Evolutionary conservation across 345 rosid genomes (phyloP), one percentile per base, ranked within the genome.

Genomic region (Gossypium ekmanianum): DNA sequence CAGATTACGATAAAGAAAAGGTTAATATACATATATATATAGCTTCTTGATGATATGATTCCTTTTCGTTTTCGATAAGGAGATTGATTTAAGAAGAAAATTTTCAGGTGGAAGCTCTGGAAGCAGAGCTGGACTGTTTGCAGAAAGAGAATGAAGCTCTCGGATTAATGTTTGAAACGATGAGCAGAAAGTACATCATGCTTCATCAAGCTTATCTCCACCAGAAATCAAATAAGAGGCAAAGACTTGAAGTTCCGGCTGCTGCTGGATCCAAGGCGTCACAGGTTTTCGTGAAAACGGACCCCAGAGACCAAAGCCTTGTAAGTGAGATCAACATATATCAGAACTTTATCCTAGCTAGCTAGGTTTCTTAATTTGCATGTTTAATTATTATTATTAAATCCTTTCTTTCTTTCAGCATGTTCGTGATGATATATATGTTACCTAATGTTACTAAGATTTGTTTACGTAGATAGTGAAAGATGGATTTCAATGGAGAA

Each of bases 401-500:
- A 5, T 34, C 41, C 41, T 5, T 4, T 34, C 41, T 34, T 34
- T 4, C 7, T 26, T 27, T 43, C 5, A 3, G 43, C 27, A 1
- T 17, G 17, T 17, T 70, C 5, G 56, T 59, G 54, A 18, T 10
- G 10, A 8, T 45, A 45, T 45, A 45, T 11, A 5, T 6, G 41
- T 34, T 34, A 34, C 41, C 41, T 5, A 12, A 61, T 26, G 64
- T 26, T 26, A 66, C 34, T 56, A n/a, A 16, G 51, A 2, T 47
- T 62, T 74, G 41, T 18, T 57, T 54, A n/a, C 8, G 2, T 54
- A 89, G 92, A 62, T 71, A 43, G 88, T 87, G 74, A 85, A 56
- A 80, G 92, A 89, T 78, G 90, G 93, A 68, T 82, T 80, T 62
- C 93, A 87, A 74, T 87, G 93, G 93, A 89, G 91, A 55, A 89